Percentiles rank a stretch among this genome's conserved stretches.
These are phyloP conservation scores for Rhizopus sp. DNA, from an alignment of 371 early-diverging fungal genomes.

Conservation along the genomic window DNA sequence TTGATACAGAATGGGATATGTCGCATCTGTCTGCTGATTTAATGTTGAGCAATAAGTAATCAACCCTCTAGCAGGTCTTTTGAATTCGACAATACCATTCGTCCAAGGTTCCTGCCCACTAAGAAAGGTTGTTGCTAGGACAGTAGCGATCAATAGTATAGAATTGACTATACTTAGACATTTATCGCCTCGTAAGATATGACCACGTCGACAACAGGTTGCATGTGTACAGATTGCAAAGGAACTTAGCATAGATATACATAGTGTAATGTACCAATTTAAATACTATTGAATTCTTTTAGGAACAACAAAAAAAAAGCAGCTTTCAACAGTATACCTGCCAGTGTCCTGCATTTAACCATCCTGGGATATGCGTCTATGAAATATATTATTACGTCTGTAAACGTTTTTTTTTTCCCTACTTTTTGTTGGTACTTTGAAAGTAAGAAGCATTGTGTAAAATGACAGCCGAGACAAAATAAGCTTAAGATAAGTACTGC, in stretches of 20 bases:
- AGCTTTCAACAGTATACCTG: constrained; percentile 22
- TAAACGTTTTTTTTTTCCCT: not conserved
- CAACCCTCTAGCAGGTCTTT: constrained; percentile 36
- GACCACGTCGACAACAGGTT: constrained; percentile 31
- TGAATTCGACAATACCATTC: constrained; percentile 33
- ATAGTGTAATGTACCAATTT: constrained; percentile 28
- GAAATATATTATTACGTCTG: not conserved
- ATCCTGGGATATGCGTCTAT: constrained; percentile 32
- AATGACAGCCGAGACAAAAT: constrained; percentile 26
- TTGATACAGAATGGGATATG: constrained; percentile 38
- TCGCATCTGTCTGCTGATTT: constrained; percentile 25
- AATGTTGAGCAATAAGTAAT: constrained; percentile 27
- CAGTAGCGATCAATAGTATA: constrained; percentile 6
- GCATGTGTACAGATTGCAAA: constrained; percentile 33
- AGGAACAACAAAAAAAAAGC: too few relatives aligned
- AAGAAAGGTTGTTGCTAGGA: constrained; percentile 26
- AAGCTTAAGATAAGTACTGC: constrained; percentile 20
- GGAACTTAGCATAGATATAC: constrained; percentile 25
- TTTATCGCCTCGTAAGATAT: constrained; percentile 35
- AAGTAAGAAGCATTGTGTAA: constrained; percentile 33
- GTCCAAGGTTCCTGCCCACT: constrained; percentile 44
- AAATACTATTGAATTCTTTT: constrained; percentile 27
- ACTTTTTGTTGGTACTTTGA: constrained; percentile 31
- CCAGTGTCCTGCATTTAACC: constrained; percentile 43
- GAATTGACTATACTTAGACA: constrained; percentile 28